phyloP scores from a whole-genome alignment of 345 rosid species.

The Eucalyptus regnans region DNA sequence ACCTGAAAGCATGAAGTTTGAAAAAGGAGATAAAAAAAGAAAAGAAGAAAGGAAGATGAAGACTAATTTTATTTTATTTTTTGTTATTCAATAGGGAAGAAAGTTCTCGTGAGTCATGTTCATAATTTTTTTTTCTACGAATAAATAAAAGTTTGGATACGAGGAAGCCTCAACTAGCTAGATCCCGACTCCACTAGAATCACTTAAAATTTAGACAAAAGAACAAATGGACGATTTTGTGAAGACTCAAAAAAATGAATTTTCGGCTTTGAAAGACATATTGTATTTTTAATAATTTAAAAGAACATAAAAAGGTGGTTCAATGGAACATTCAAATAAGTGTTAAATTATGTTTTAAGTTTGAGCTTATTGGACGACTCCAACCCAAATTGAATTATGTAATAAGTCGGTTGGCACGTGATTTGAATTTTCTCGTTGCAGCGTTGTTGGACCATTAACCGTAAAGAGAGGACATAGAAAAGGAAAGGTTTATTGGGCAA shows the following conservation, averaged over 20 bases:
- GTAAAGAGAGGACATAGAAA: neutral
- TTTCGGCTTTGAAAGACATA: neutral
- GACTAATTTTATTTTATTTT: neutral
- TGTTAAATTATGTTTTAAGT: neutral
- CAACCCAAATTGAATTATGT: neutral
- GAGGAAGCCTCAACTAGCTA: neutral
- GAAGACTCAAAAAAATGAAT: too few relatives aligned
- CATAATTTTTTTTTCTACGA: neutral
- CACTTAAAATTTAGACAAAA: neutral
- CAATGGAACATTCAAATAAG: accelerated
- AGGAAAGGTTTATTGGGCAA: neutral
- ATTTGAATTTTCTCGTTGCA: neutral
- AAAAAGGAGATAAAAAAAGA: neutral
- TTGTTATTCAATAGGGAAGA: neutral
- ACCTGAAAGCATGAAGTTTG: neutral
- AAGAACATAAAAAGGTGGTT: neutral
- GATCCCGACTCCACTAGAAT: accelerated
- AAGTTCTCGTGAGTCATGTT: accelerated
- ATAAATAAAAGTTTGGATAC: neutral
- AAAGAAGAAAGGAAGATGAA: neutral
- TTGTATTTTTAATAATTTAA: neutral
- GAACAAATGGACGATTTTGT: neutral
- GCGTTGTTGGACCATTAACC: neutral
- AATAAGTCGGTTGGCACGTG: neutral
- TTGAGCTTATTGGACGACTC: too few relatives aligned